Base-by-base conservation (phyloP, 495 filamentous ascomycete genomes). In the Talaromyces trachyspermus region DNA sequence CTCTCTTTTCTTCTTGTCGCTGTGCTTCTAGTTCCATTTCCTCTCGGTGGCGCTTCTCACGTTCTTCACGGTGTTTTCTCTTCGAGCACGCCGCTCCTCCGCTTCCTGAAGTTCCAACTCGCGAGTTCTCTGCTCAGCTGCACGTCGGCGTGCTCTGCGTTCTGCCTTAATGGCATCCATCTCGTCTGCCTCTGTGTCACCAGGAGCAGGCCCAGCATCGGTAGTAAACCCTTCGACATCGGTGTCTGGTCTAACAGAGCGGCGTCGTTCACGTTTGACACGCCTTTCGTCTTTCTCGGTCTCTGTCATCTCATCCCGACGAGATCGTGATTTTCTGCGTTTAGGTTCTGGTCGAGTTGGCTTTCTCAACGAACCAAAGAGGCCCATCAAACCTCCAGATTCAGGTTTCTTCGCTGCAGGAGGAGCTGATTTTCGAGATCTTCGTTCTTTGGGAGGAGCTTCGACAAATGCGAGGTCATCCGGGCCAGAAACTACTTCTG, bases 381-480 rank as follows among this genome's bases (percentile, higher is more conserved):
- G 56, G 2, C 74, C 72, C 67, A 74, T 73, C 3, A 75, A 46
- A 26, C 70, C 71, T 24, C 63, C 57, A n/a, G 54, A 50, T 47
- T 74, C 70, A 33, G 64, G 68, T 33, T 70, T 74, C 49, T 68
- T 76, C 15, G 30, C 14, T 4, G 10, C 30, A 3, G 70, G 59
- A 11, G 72, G 67, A 30, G 53, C 65, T 4, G 70, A 57, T 18
- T 69, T 71, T 37, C 71, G 73, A 15, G 64, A 43, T 6, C 72
- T 66, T 20, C 68, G 63, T 83, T 95, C 52, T 83, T 70, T 27
- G 65, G 79, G 57, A 77, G 78, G 61, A 72, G 76, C 62, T 78
- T 84, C 94, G 74, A 95, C 56, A 84, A 72, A 57, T 74, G 88
- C 56, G 82, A 77, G 26, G 80, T 84, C 79, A 84, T 88, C 74